Percentiles rank a stretch among this genome's conserved stretches.
These are phyloP conservation scores for Aspergillus phoenicis DNA, from an alignment of 2,329 filamentous ascomycete species.

Conservation along the genomic window DNA sequence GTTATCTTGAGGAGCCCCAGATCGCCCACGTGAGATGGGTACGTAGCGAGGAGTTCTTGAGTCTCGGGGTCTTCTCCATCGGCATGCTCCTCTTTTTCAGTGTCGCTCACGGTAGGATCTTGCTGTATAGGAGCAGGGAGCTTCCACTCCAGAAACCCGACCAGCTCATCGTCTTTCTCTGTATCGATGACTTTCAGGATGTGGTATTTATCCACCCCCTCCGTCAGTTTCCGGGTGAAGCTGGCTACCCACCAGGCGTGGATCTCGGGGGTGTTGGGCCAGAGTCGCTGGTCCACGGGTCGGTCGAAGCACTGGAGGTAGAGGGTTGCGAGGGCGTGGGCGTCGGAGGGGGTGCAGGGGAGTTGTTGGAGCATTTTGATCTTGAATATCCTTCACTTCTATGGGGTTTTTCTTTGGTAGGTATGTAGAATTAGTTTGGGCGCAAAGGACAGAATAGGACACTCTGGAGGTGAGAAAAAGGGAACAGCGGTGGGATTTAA, in stretches of 20 bases:
- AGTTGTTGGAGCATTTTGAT: slow-evolving; percentile 23
- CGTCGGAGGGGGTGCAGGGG: slow-evolving; percentile 20
- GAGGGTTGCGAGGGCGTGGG: slow-evolving; percentile 19
- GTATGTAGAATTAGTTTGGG: neutral
- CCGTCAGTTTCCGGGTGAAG: slow-evolving; percentile 3
- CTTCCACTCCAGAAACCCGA: slow-evolving; percentile 32
- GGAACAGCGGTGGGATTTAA: too few species aligned
- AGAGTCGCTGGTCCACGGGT: slow-evolving; percentile 26
- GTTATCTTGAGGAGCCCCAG: slow-evolving; percentile 24
- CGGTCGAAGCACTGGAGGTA: slow-evolving; percentile 29
- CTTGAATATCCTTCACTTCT: too few species aligned
- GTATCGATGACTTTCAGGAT: slow-evolving; percentile 22
- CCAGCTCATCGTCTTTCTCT: slow-evolving; percentile 13
- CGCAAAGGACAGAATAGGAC: too few species aligned
- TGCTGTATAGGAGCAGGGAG: slow-evolving; percentile 6
- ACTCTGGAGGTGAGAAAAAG: too few species aligned
- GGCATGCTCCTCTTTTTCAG: neutral
- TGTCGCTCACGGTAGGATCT: neutral
- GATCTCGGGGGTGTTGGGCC: slow-evolving; percentile 29
- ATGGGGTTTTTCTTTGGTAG: neutral
- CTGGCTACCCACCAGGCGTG: slow-evolving; percentile 20
- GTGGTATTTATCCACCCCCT: neutral
- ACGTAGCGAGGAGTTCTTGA: slow-evolving; percentile 6
- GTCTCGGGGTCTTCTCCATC: slow-evolving; percentile 17
- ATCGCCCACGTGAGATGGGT: slow-evolving; percentile 11